A percentile compares a stretch with the other conserved stretches of the same genome.
Conservation (phyloP, 805 yeast genomes). For the Myxozyma monticola region DNA sequence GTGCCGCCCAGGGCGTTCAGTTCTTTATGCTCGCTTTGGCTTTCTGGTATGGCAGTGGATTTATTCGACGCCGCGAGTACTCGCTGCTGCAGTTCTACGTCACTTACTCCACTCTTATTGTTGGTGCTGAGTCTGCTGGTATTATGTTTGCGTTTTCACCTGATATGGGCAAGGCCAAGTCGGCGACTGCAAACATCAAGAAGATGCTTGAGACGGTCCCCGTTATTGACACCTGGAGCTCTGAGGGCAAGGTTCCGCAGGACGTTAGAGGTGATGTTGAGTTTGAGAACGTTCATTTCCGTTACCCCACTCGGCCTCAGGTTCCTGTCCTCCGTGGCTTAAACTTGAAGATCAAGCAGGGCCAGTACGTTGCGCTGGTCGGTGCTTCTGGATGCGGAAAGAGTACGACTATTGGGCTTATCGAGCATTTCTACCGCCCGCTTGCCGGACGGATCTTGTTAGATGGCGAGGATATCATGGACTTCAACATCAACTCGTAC, state of each 20-base stretch:
- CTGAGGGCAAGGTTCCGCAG: conserved; percentile 35
- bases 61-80: conserved; percentile 38
- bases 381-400: conserved; percentile 72
- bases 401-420: conserved; percentile 49
- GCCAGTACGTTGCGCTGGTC: conserved; percentile 84
- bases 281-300: conserved; percentile 44
- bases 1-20: conserved; percentile 32
- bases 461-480: conserved; percentile 79
- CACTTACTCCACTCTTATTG: conserved; percentile 42
- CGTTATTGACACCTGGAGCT: conserved; percentile 38
- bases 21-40: conserved; percentile 45
- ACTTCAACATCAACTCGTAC: conserved; percentile 56
- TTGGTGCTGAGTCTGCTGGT: conserved; percentile 48
- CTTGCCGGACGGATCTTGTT: conserved; percentile 52
- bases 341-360: conserved; percentile 56
- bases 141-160: conserved; percentile 44
- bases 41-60: conserved; percentile 47
- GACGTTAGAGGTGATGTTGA: conserved; percentile 49
- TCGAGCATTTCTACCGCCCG: conserved; percentile 60
- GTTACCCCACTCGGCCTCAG: conserved; percentile 37
- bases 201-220: conserved; percentile 41
- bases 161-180: conserved; percentile 46
- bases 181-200: conserved; percentile 40
- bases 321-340: conserved; percentile 35
- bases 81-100: conserved; percentile 42